phyloP scores from a whole-genome alignment of 2,329 filamentous ascomycete genomes.

The Sporothrix pallida region DNA sequence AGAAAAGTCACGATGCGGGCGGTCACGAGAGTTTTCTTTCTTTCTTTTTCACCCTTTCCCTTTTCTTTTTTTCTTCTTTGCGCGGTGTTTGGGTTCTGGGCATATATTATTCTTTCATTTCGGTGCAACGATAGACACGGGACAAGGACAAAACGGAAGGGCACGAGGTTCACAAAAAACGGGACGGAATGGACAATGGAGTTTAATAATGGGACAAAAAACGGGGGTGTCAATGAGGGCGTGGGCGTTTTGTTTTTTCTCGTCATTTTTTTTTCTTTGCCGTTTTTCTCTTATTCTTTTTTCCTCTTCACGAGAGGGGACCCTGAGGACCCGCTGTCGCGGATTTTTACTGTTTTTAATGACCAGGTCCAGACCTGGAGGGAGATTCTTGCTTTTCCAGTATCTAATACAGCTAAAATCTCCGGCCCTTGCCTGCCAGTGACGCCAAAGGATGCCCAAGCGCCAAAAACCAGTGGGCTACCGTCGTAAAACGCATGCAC shows the following conservation, averaged over 20 bases:
- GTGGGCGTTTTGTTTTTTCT: neutral
- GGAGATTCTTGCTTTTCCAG: neutral
- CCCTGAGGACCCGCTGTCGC: conserved; percentile 21
- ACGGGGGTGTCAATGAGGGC: neutral
- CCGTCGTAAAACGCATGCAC: neutral
- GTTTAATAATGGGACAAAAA: neutral
- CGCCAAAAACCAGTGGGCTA: neutral
- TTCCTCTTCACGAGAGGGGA: neutral
- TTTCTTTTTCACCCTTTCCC: neutral
- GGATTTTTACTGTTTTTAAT: conserved; percentile 26
- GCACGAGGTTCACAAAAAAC: neutral
- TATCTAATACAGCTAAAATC: neutral
- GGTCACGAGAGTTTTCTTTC: neutral
- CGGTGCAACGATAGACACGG: neutral
- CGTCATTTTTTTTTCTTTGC: neutral
- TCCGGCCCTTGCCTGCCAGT: neutral
- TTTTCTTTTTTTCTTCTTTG: neutral
- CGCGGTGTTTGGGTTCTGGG: too few relatives aligned
- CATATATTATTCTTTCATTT: neutral
- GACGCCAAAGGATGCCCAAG: neutral
- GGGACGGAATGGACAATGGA: neutral
- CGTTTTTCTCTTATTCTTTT: neutral
- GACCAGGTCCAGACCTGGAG: neutral
- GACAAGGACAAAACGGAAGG: neutral
- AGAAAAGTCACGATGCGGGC: neutral